Evolutionary conservation across 1,284 basidiomycete genomes (phyloP).

Genomic region (Rugosomyces carneus): DNA sequence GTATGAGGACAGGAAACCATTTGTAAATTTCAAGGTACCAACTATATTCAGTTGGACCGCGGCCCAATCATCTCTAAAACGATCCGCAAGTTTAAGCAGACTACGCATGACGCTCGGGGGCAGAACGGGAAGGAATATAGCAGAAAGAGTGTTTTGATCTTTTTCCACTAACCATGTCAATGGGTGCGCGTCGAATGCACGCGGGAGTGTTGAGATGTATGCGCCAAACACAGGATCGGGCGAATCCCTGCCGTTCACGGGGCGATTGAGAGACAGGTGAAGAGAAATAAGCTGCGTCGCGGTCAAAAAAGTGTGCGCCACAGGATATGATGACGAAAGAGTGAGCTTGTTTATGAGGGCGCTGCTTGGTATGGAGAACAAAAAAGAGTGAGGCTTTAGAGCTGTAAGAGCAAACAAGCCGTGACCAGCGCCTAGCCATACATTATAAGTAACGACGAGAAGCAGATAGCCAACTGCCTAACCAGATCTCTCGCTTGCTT

Average conservation of each 20-base stretch:
- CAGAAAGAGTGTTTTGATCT: slow-evolving; percentile 17
- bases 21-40: slow-evolving; percentile 15
- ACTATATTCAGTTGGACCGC: slow-evolving; percentile 46
- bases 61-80: slow-evolving; percentile 59
- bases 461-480: slow-evolving; percentile 9
- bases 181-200: slow-evolving; percentile 67
- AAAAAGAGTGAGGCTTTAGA: slow-evolving; percentile 41
- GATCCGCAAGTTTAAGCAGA: slow-evolving; percentile 40
- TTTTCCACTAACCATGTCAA: slow-evolving; percentile 59
- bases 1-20: too few species aligned
- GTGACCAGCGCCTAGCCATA: slow-evolving; percentile 52
- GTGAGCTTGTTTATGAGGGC: slow-evolving; percentile 69
- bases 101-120: slow-evolving; percentile 45
- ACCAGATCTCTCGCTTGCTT: slow-evolving; percentile 39
- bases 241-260: slow-evolving; percentile 28
- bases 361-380: slow-evolving; percentile 66
- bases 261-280: slow-evolving; percentile 54
- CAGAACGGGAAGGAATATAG: slow-evolving; percentile 34
- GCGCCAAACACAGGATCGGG: slow-evolving; percentile 61
- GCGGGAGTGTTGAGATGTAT: slow-evolving; percentile 71
- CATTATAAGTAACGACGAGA: not conserved
- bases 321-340: slow-evolving; percentile 48
- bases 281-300: slow-evolving; percentile 57
- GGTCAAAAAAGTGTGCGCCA: slow-evolving; percentile 32
- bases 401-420: slow-evolving; percentile 57